phyloP scores from a whole-genome alignment of 169 alveolate genomes.

The Fabrea salina region DNA sequence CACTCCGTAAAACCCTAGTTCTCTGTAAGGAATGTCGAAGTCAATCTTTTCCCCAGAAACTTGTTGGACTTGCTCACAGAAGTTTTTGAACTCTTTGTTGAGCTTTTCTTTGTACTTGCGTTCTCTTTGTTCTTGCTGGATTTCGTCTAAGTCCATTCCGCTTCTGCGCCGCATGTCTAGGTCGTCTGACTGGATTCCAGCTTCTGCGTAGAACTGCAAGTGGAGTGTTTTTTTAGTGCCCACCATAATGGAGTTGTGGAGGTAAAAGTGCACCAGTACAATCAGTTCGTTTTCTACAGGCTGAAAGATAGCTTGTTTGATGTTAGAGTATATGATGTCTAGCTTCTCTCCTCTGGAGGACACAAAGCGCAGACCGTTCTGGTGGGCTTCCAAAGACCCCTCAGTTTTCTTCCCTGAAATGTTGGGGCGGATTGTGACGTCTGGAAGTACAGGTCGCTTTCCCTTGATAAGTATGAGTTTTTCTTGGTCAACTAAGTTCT shows the following conservation, averaged over 20 bases:
- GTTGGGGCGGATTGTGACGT: conserved; percentile 75
- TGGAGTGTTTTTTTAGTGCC: conserved; percentile 94
- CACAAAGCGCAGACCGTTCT: conserved; percentile 91
- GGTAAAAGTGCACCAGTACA: conserved; percentile 93
- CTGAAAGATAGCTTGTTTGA: conserved; percentile 95
- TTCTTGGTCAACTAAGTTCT: conserved; percentile 88
- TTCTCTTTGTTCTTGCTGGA: conserved; percentile 95
- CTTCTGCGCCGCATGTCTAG: conserved; percentile 89
- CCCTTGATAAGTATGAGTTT: conserved; percentile 72
- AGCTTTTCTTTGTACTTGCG: conserved; percentile 88
- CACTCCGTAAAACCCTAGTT: conserved; percentile 92
- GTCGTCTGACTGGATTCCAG: conserved; percentile 96
- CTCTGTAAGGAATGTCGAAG: conserved; percentile 88
- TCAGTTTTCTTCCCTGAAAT: conserved; percentile 81
- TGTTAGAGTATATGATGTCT: conserved; percentile 91
- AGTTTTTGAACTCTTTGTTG: conserved; percentile 90
- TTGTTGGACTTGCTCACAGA: conserved; percentile 69
- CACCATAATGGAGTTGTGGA: conserved; percentile 91
- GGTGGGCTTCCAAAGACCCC: conserved; percentile 95
- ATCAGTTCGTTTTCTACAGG: conserved; percentile 95
- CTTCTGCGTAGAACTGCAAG: conserved; percentile 95
- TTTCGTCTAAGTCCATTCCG: conserved; percentile 93
- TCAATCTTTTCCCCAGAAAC: conserved; percentile 60
- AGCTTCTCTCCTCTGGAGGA: conserved; percentile 76
- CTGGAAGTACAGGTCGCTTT: conserved; percentile 66